Conservation (phyloP, 2,329 filamentous ascomycete species). For the Aspergillus versicolor region DNA sequence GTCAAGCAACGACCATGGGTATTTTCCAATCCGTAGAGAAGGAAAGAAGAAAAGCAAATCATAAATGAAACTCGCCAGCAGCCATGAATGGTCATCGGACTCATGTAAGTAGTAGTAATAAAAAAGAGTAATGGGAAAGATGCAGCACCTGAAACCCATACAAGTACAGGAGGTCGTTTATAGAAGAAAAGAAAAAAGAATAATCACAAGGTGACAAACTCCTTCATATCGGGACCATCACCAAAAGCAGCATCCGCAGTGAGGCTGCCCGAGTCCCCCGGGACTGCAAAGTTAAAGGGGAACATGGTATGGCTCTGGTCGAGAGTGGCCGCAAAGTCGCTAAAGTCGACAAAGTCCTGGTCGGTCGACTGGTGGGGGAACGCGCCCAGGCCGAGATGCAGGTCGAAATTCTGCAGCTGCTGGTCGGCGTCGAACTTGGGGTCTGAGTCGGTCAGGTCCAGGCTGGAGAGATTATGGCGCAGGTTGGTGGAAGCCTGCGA, state of each 20-base stretch:
- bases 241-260: not conserved
- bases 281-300: not conserved
- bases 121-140: too few relatives aligned
- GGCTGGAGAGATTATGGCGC: conserved; percentile 6
- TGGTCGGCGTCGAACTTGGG: conserved; percentile 26
- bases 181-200: too few relatives aligned
- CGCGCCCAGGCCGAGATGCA: conserved; percentile 28
- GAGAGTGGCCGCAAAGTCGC: conserved; percentile 31
- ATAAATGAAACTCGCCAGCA: too few relatives aligned
- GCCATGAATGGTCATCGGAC: too few relatives aligned
- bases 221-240: not conserved
- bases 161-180: too few relatives aligned
- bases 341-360: conserved; percentile 24
- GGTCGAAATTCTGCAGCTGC: conserved; percentile 26
- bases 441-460: conserved; percentile 4
- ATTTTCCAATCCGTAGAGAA: too few relatives aligned
- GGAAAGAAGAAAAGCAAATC: too few relatives aligned
- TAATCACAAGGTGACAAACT: not conserved
- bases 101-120: not conserved
- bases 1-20: too few relatives aligned
- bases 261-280: not conserved
- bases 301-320: conserved; percentile 16
- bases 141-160: too few relatives aligned
- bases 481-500: conserved; percentile 7
- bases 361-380: conserved; percentile 1